Base-by-base conservation (phyloP, 1,139 yeast species). In the Kodamaea plutei region DNA sequence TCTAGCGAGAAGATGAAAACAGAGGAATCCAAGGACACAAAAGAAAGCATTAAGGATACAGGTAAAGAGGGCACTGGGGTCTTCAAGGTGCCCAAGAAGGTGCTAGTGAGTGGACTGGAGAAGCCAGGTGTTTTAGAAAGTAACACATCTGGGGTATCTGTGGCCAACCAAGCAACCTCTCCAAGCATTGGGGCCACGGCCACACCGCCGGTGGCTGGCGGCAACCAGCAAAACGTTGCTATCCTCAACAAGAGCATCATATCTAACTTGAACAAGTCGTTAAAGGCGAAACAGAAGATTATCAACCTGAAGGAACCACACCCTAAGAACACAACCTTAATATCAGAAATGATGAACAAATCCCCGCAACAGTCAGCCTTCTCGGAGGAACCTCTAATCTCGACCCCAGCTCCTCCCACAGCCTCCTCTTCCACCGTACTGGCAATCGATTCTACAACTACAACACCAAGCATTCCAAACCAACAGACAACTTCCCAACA, bases 271-370 rank as follows among this genome's bases (percentile, higher is more conserved):
- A 64, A 64, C 40, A 63, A 64, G 39, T 58, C 70, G 4, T 44
- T 64, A 25, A 63, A 61, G 40, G 69, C 68, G 8, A 64, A 64
- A 35, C 71, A 64, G 39, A 60, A 61, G 36, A 56, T 64, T 30
- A 62, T 63, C 31, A 58, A 48, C 36, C 45, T 64, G 6, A 58
- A 58, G 33, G 69, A 62, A 29, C 61, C 68, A 1, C 61, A 56
- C 28, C 64, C 65, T 6, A 62, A 62, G 38, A 62, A 52, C 33
- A 39, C 64, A 7, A 45, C 63, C 12, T 35, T 55, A 9, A 61
- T 63, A 19, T 48, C 61, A 10, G 69, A 64, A 24, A 55, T 61
- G 14, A 48, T 63, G 22, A 63, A 58, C 37, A 47, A 63, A 11
- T 58, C 67, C 4, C 68, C 68, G 2, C 54, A 52, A 34, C 41